phyloP scores from a whole-genome alignment of 1,284 basidiomycete species.

The Mycena citricolor region DNA sequence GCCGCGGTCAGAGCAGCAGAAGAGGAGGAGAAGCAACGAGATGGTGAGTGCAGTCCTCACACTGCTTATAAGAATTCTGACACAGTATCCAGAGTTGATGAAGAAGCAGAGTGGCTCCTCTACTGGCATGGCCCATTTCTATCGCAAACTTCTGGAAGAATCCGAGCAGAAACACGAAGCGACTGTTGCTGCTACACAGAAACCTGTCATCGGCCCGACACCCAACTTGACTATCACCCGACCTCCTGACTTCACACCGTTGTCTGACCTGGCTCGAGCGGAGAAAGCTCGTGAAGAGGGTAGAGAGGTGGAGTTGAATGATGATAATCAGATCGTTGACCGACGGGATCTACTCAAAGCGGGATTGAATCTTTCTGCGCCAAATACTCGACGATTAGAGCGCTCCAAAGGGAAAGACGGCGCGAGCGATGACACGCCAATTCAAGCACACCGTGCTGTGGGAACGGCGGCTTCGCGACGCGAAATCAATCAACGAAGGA shows the following conservation, averaged over 20 bases:
- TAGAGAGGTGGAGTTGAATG: conserved; percentile 92
- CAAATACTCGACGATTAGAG: conserved; percentile 66
- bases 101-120: conserved; percentile 61
- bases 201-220: conserved; percentile 55
- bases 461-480: conserved; percentile 75
- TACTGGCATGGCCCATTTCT: conserved; percentile 85
- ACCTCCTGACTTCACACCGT: conserved; percentile 57
- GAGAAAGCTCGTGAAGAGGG: conserved; percentile 69
- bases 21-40: conserved; percentile 83
- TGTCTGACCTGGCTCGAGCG: conserved; percentile 73
- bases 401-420: conserved; percentile 31
- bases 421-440: conserved; percentile 34
- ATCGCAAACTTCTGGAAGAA: conserved; percentile 79
- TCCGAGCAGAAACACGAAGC: conserved; percentile 82
- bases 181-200: conserved; percentile 73
- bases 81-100: conserved; percentile 48
- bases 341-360: conserved; percentile 90
- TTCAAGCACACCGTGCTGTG: conserved; percentile 65
- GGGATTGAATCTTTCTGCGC: conserved; percentile 87
- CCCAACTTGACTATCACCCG: conserved; percentile 71
- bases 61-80: conserved; percentile 4
- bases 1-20: conserved; percentile 88
- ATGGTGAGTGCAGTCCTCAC: conserved; percentile 56
- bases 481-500: conserved; percentile 81
- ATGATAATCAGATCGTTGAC: conserved; percentile 97